A percentile compares a stretch with the other conserved stretches of the same genome.
These are phyloP conservation scores for Papiliotrema flavescens DNA, from an alignment of 1,284 basidiomycete species.

Conservation along the genomic window DNA sequence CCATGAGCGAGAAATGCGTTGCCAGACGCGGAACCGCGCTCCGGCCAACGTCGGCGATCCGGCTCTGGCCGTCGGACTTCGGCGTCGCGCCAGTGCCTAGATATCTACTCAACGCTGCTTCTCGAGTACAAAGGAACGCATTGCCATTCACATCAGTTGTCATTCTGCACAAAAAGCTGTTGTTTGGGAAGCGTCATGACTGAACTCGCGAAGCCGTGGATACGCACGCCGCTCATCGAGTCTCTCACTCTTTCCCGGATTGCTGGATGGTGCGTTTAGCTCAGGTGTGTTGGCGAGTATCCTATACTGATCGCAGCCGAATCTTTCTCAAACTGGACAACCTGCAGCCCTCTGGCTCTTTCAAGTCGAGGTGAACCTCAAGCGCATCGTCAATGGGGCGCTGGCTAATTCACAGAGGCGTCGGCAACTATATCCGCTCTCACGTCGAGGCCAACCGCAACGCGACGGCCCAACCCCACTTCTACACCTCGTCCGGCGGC, in stretches of 20 bases:
- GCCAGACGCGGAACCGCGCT: too few relatives aligned
- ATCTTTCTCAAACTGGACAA: constrained; percentile 33
- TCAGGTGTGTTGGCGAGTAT: too few relatives aligned
- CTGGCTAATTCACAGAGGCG: constrained; percentile 13
- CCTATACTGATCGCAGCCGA: constrained; percentile 12
- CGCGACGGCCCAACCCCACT: constrained; percentile 14
- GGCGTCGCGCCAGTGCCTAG: too few relatives aligned
- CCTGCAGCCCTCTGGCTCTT: constrained; percentile 30
- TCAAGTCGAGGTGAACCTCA: constrained; percentile 29
- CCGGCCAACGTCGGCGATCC: too few relatives aligned
- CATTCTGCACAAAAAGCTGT: too few relatives aligned
- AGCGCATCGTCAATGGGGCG: not conserved
- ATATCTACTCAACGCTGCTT: too few relatives aligned
- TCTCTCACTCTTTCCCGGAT: constrained; percentile 21
- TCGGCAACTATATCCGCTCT: constrained; percentile 25
- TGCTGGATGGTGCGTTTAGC: constrained; percentile 27
- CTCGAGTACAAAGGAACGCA: too few relatives aligned
- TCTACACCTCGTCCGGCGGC: constrained; percentile 30
- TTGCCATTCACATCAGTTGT: too few relatives aligned
- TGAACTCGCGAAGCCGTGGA: constrained; percentile 17
- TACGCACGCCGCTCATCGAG: constrained; percentile 26
- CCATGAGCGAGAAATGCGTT: too few relatives aligned
- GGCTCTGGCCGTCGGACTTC: too few relatives aligned
- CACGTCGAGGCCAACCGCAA: constrained; percentile 7
- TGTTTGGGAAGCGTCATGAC: too few relatives aligned